Evolutionary conservation across 2,329 filamentous ascomycete genomes (phyloP), one percentile per base, ranked within the genome.

Genomic region (Clarireedia paspali): DNA sequence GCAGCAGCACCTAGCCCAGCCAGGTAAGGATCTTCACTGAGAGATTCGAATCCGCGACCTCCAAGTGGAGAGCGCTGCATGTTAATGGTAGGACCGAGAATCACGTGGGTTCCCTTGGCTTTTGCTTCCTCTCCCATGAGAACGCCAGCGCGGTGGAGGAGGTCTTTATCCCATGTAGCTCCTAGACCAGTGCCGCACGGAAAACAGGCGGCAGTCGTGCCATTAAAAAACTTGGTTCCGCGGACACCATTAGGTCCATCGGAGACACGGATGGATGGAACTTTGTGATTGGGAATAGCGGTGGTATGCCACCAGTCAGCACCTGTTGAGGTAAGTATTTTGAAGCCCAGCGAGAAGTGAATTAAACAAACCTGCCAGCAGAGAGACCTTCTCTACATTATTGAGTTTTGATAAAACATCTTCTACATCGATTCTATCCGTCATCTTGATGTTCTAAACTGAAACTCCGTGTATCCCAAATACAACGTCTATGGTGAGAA

Each of bases 51-150:
- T 39, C 80, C 80, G 51, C 80, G 75, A 9, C 81, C 80, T 24
- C 80, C 80, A 2, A 83, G 73, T n/a, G 79, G 81, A 5, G 76
- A 78, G 48, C 81, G 74, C 63, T 82, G 79, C 74, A 83, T 83
- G 66, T 83, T 83, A 65, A 84, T 81, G 23, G 82, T 85, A 4
- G 82, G 82, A 0, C 82, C 82, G 0, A 84, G 73, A 57, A 82
- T 78, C 23, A 74, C 75, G 64, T 83, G 80, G 12, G 23, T 79
- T 50, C 84, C 85, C 71, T 91, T 91, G 51, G 72, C 80, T 58
- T 76, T 78, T 64, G 84, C 80, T 67, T 89, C 86, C 53, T 77
- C 71, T 12, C 83, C 86, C 80, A 89, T 86, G 55, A 82, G 79
- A 58, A 77, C 71, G 44, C 86, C 86, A 34, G 84, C 81, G 47